Base-by-base conservation (phyloP, 345 rosid genomes). In the Trapa incisa region DNA sequence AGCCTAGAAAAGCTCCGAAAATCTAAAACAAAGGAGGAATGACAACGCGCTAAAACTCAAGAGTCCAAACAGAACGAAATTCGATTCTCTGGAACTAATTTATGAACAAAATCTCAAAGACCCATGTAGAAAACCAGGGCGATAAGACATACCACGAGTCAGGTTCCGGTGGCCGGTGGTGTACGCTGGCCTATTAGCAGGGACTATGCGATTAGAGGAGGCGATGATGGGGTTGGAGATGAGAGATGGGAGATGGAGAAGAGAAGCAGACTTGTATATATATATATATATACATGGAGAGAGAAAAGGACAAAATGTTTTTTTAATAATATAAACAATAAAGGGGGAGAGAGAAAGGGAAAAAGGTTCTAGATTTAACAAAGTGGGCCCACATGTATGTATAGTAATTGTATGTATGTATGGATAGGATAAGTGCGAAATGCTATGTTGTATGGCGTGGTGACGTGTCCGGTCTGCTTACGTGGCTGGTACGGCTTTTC, bases 91-190 rank as follows among this genome's bases (percentile, higher is more conserved):
- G 65, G 54, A 65, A 10, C 11, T 16, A 35, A 42, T 1, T 7
- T 65, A 13, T 22, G 22, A 2, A 14, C 33, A 17, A 12, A 22
- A n/a, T 64, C 66, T 15, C 32, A 16, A 64, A 38, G 39, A 5
- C 66, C 66, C 42, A 37, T 37, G 10, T 9, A 12, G 65, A 2
- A 37, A 41, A 37, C 43, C 29, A 16, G n/a, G 53, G 67, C 42
- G 36, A 33, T 11, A 69, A 39, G 41, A 3, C 72, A 66, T 65
- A 54, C 68, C 73, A 45, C 35, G 68, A 54, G 33, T 48, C 12
- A 13, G 48, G 48, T 32, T 62, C 47, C 37, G 35, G 45, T 22
- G 29, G 29, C 47, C 37, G 35, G 45, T 22, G 29, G 29, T 22
- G 29, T 37, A 10, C 2, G 50, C 11, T 43, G 29, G 43, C 66